Evolutionary conservation across 1,284 basidiomycete genomes (phyloP).

Genomic region (Apiotrichum porosum): DNA sequence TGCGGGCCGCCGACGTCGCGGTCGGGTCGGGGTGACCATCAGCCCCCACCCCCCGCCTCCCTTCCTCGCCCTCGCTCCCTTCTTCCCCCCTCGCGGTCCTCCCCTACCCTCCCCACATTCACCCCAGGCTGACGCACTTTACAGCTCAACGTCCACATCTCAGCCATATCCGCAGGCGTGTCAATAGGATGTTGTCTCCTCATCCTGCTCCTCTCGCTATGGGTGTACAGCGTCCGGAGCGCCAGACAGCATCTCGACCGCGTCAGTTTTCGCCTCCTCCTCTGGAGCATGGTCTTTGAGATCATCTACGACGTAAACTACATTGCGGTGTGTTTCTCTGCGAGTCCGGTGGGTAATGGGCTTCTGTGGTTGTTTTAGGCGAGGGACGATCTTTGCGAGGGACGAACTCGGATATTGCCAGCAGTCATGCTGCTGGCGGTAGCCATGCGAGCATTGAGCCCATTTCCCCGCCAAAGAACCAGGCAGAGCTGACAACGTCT

Average conservation of each 20-base stretch:
- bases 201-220: slow-evolving; percentile 5
- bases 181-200: slow-evolving; percentile 12
- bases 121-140: background rate
- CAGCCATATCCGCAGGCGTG: slow-evolving; percentile 14
- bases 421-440: no score
- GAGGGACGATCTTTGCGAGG: no score
- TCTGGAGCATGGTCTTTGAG: slow-evolving; percentile 32
- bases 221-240: background rate
- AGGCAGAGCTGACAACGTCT: no score
- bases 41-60: no score
- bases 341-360: slow-evolving; percentile 1
- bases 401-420: no score
- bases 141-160: slow-evolving; percentile 17
- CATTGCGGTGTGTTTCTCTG: slow-evolving; percentile 18
- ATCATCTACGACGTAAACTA: slow-evolving; percentile 29
- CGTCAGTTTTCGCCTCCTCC: slow-evolving; percentile 22
- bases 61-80: background rate
- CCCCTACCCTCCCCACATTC: no score
- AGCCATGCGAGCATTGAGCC: no score
- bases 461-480: no score
- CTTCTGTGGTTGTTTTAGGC: no score
- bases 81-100: no score
- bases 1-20: no score
- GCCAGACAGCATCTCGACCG: slow-evolving; percentile 10
- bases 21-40: no score